These are phyloP conservation scores for Lichtheimia ramosa DNA, from an alignment of 371 early-diverging fungal species.

Conservation along the genomic window DNA sequence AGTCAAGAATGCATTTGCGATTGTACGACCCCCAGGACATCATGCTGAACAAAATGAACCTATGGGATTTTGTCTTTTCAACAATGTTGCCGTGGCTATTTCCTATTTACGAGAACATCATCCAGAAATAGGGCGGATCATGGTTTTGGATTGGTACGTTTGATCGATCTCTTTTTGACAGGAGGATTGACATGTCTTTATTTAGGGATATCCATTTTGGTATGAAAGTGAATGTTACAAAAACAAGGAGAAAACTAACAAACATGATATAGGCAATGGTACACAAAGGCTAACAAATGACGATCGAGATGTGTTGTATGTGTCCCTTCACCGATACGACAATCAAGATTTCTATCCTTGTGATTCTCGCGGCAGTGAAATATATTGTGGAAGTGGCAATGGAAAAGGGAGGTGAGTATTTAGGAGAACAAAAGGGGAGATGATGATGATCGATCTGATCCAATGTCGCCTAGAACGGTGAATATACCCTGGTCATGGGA, in stretches of 20 bases:
- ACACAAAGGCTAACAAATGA: constrained; percentile 80
- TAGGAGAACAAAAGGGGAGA: not conserved
- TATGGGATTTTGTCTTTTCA: constrained; percentile 87
- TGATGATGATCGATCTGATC: not conserved
- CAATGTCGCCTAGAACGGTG: constrained; percentile 55
- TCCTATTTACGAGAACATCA: constrained; percentile 41
- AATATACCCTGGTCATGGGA: constrained; percentile 83
- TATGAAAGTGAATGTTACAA: constrained; percentile 1
- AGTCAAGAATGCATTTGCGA: constrained; percentile 82
- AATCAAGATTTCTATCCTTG: constrained; percentile 78
- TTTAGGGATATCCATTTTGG: constrained; percentile 90
- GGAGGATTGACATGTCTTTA: not conserved
- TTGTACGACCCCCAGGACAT: constrained; percentile 89
- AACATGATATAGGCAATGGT: constrained; percentile 59
- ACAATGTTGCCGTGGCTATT: constrained; percentile 86
- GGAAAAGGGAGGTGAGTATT: constrained; percentile 63
- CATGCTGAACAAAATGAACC: constrained; percentile 78
- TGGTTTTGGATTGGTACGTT: constrained; percentile 86
- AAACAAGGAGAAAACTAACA: not conserved
- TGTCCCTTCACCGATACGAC: constrained; percentile 87
- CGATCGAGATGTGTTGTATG: constrained; percentile 78
- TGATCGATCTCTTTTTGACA: not conserved
- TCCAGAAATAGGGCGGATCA: constrained; percentile 47
- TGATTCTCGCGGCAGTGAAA: constrained; percentile 52
- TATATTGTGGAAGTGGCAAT: constrained; percentile 59